These are phyloP conservation scores for Silene vulgaris DNA, from an alignment of 179 eudicot species.

Conservation along the genomic window DNA sequence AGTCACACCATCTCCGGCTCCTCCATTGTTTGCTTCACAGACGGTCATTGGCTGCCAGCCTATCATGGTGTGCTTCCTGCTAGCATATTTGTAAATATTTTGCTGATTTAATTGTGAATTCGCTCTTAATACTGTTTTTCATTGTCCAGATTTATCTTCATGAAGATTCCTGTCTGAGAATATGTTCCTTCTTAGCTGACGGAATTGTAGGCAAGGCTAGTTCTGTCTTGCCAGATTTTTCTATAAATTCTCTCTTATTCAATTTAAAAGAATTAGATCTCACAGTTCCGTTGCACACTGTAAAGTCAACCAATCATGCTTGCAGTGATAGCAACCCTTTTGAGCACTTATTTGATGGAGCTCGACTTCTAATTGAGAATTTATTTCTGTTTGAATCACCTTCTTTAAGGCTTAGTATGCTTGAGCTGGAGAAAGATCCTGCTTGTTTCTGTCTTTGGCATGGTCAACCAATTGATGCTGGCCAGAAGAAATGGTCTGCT, in stretches of 20 bases:
- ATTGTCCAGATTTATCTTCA: conserved; percentile 76
- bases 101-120: background rate
- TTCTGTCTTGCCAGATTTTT: conserved; percentile 59
- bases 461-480: conserved; percentile 84
- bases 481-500: conserved; percentile 76
- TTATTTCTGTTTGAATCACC: conserved; percentile 66
- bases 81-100: conserved; percentile 15
- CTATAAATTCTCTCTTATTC: conserved; percentile 58
- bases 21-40: conserved; percentile 73
- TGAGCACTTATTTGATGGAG: conserved; percentile 58
- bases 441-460: conserved; percentile 94
- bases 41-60: conserved; percentile 80
- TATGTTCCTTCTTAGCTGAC: conserved; percentile 85
- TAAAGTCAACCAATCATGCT: conserved; percentile 26
- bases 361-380: conserved; percentile 72
- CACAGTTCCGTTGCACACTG: conserved; percentile 63
- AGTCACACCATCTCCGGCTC: conserved; percentile 72
- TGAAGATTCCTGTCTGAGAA: conserved; percentile 91
- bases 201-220: conserved; percentile 66
- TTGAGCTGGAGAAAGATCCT: conserved; percentile 85
- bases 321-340: conserved; percentile 25
- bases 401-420: conserved; percentile 45
- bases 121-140: conserved; percentile 1
- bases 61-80: conserved; percentile 47
- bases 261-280: conserved; percentile 68